Evolutionary conservation across 2,329 filamentous ascomycete genomes (phyloP), one percentile per base, ranked within the genome.

Genomic region (Didymella segeticola): DNA sequence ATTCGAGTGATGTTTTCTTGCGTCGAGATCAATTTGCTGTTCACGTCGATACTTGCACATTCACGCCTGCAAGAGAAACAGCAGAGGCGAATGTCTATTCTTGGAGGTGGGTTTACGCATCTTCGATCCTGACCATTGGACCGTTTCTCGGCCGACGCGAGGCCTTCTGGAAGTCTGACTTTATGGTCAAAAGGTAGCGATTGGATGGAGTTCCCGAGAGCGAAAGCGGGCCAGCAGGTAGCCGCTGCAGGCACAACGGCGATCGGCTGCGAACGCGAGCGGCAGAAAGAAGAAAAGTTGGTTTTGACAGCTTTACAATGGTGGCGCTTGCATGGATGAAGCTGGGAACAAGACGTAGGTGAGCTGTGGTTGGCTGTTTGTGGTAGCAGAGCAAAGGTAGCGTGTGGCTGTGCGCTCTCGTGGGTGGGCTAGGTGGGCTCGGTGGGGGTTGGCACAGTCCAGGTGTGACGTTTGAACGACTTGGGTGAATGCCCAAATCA

Each of bases 161-260:
- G 37, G 53, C 30, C 26, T 50, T 41, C 48, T 61, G 54, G 56
- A 41, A 58, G 56, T 55, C 42, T 61, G 52, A 56, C 56, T 33
- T 50, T 42, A 53, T 17, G n/a, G 27, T 43, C 20, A 17, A 27
- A 29, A 19, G 20, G 10, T 17, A 46, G 25, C 55, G 57, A 68
- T 67, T 68, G 65, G 65, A 20, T 1, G 25, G 22, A 31, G 67
- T 68, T 68, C 64, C 63, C 63, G 67, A 56, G 57, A 56, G 61
- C 63, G 56, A 64, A 58, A 53, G 60, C 68, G 69, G 68, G 63
- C 53, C 61, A 68, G 53, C 55, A 58, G 42, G 50, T 50, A 64
- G 57, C 68, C 66, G 68, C 67, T 69, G 68, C 68, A 72, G 66
- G 68, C 62, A 62, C 61, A 29, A 41, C 62, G 55, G 54, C 56